Evolutionary conservation across 345 rosid genomes (phyloP), one percentile per base, ranked within the genome.

Genomic region (Punica granatum): DNA sequence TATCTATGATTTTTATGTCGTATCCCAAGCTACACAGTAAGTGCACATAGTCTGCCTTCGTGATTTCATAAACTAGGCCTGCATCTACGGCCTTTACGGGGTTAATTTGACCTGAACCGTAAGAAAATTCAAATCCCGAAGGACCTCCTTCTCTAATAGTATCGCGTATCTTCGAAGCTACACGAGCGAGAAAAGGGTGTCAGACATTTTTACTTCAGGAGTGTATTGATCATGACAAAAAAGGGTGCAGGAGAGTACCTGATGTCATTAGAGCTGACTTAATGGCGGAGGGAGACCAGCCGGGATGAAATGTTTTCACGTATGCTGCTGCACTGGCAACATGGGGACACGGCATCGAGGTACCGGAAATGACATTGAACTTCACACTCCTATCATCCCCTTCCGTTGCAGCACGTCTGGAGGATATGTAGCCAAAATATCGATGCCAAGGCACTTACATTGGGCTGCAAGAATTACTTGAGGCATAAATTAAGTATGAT

Each of bases 181-280:
- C 37, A 60, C 23, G 25, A 15, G 31, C 31, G 23, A 23, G 6
- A 23, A 53, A 31, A 30, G 21, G 2, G 26, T 14, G 3, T 13
- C 2, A 60, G 11, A 53, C 23, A 1, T 3, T 5, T 2, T n/a
- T 23, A 41, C 44, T 48, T 48, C n/a, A 9, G 53, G 25, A 21
- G 21, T 3, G 18, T 15, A 2, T 21, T 48, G 23, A 12, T 48
- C 18, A 7, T 18, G 16, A 48, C 53, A 25, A 53, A 23, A 23
- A 25, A 67, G 64, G 14, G 35, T 2, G 9, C 3, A 23, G 14
- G 21, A 0, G 21, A 21, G 35, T 73, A 79, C 77, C 77, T 0
- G 78, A 74, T 7, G 80, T 81, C 82, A 78, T 78, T 33, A 81
- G 68, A 54, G 85, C 70, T 0, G 80, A 81, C 48, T 76, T 76